Evolutionary conservation across 1,284 basidiomycete genomes (phyloP).

Genomic region (Marasmius tenuissimus): DNA sequence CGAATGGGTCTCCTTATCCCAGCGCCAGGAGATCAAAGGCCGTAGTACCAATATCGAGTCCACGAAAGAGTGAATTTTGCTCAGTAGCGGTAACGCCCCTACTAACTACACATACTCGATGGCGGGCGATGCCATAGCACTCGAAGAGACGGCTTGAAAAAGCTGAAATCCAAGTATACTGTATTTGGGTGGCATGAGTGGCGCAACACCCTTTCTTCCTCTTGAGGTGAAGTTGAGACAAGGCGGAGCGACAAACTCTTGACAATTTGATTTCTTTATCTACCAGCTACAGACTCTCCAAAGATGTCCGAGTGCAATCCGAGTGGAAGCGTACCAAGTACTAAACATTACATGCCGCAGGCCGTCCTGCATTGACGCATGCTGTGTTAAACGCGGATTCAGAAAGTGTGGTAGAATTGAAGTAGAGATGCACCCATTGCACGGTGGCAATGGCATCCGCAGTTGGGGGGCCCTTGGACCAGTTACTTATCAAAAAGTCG

Average conservation of each 20-base stretch:
- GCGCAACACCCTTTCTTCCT: no score
- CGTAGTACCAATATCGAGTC: not conserved
- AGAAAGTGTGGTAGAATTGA: constrained; percentile 17
- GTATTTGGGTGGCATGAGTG: no score
- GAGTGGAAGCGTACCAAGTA: not conserved
- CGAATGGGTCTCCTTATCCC: not conserved
- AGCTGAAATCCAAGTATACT: no score
- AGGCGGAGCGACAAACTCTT: no score
- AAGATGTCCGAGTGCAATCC: not conserved
- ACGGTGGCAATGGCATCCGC: constrained; percentile 16
- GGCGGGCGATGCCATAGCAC: no score
- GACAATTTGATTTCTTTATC: no score
- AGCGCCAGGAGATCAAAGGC: not conserved
- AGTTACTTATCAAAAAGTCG: not conserved
- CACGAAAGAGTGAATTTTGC: not conserved
- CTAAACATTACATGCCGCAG: constrained; percentile 16
- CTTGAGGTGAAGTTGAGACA: no score
- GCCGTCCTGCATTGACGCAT: constrained; percentile 12
- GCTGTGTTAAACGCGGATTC: constrained; percentile 12
- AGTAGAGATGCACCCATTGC: constrained; percentile 17
- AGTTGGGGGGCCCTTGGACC: constrained; percentile 17
- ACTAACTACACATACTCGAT: no score
- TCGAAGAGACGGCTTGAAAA: no score
- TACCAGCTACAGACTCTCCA: not conserved
- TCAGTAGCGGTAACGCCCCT: no score